Conservation (phyloP, 1,284 basidiomycete species). For the Cryptococcus sp. region DNA sequence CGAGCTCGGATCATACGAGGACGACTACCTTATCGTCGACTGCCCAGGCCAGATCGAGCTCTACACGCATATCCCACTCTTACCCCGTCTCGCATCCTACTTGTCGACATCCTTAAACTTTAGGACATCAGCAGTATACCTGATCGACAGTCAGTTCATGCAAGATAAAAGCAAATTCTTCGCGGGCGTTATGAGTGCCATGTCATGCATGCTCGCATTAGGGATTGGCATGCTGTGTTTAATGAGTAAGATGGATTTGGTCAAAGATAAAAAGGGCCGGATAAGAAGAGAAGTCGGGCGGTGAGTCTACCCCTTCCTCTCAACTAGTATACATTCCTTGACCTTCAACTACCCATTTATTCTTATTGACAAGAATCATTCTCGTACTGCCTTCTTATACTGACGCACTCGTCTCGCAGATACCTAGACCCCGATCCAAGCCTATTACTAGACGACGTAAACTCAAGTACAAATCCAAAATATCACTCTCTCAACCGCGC, state of each 20-base stretch:
- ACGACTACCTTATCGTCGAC: conserved; percentile 97
- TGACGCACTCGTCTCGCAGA: conserved; percentile 51
- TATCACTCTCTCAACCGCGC: conserved; percentile 94
- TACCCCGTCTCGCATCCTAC: conserved; percentile 78
- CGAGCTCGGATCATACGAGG: conserved; percentile 88
- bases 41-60: conserved; percentile 99
- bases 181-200: conserved; percentile 94
- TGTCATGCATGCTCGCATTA: conserved; percentile 98
- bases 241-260: conserved; percentile 99
- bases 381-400: no score
- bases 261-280: conserved; percentile 74
- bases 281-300: conserved; percentile 71
- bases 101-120: conserved; percentile 65
- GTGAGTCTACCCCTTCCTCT: conserved; percentile 50
- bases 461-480: conserved; percentile 70
- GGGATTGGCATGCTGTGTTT: conserved; percentile 96
- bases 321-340: no score
- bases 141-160: conserved; percentile 98
- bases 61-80: conserved; percentile 96
- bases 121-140: conserved; percentile 79
- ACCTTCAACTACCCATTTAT: no score
- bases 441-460: conserved; percentile 70
- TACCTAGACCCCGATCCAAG: conserved; percentile 98
- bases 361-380: no score
- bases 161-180: conserved; percentile 99